Evolutionary conservation across 495 filamentous ascomycete genomes (phyloP), one percentile per base, ranked within the genome.

Genomic region (Hypomontagnella submonticulosa): DNA sequence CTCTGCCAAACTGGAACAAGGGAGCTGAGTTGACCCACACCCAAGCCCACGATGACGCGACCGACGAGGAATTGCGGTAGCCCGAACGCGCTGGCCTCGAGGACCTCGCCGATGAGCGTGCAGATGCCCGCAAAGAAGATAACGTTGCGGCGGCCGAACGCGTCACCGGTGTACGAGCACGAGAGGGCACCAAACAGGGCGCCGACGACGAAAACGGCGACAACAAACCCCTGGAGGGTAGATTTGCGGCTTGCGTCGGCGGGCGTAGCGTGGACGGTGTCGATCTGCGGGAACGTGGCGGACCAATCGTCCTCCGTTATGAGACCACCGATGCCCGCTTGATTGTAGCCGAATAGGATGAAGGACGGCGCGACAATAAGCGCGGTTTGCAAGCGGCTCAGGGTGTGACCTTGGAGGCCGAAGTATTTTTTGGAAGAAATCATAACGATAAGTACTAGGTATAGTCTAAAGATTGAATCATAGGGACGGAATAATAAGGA

Each of bases 1-100:
- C 80, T 79, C 66, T 83, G 82, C 83, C 83, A 85, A 8, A 82
- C 79, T 11, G 83, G 83, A 12, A 83, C 81, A 8, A 81, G 79
- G 37, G 79, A 80, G 12, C 77, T 81, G 19, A 83, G 75, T 40
- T 79, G 73, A 32, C 83, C 83, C 56, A 84, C 78, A 7, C 82
- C 83, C 32, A 83, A 44, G 11, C 83, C 82, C 30, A 77, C 73
- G 32, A 83, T 60, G 15, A 84, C 69, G 0, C 83, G 76, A 11
- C 83, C 83, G 27, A 84, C 78, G 51, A 84, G 81, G 52, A 85
- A 71, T 61, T 85, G 83, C 8, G 79, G 71, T 7, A 84, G 20
- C 0, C 62, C 63, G 23, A 63, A 74, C 6, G 74, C 57, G 1
- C 74, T 36, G 19, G 69, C 63, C 54, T 75, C 66, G 43, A 79